Percentiles rank a stretch among this genome's conserved stretches.
These are phyloP conservation scores for Chaetoscypha palmicola DNA, from an alignment of 2,329 filamentous ascomycete genomes.

Conservation along the genomic window DNA sequence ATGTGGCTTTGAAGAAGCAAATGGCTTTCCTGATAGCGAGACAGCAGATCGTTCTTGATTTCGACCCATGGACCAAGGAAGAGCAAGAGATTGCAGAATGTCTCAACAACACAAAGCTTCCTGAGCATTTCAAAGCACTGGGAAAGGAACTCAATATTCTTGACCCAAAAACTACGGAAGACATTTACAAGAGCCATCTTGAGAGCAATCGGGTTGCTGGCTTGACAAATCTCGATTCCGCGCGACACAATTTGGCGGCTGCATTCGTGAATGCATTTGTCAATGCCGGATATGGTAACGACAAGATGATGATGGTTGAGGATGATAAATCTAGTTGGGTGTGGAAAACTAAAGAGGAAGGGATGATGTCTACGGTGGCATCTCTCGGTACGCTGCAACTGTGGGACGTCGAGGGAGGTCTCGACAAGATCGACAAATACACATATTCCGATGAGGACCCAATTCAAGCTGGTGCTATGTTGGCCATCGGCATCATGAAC, in stretches of 20 bases:
- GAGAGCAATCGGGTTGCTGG: slow-evolving; percentile 91
- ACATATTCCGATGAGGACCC: slow-evolving; percentile 76
- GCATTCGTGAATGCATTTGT: slow-evolving; percentile 96
- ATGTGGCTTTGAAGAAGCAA: slow-evolving; percentile 82
- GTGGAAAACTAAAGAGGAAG: slow-evolving; percentile 98
- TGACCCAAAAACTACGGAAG: slow-evolving; percentile 93
- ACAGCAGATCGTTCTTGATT: slow-evolving; percentile 78
- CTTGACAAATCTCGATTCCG: slow-evolving; percentile 91
- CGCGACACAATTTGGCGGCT: slow-evolving; percentile 89
- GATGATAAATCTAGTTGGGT: slow-evolving; percentile 90
- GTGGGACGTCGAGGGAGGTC: slow-evolving; percentile 87
- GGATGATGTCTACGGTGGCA: slow-evolving; percentile 93
- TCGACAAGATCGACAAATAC: slow-evolving; percentile 93
- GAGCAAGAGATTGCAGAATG: slow-evolving; percentile 73
- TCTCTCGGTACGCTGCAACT: slow-evolving; percentile 86
- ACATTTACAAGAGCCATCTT: slow-evolving; percentile 98
- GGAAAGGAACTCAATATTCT: slow-evolving; percentile 95
- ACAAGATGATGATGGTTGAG: slow-evolving; percentile 95
- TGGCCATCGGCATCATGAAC: slow-evolving; percentile 94
- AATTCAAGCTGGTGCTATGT: slow-evolving; percentile 84
- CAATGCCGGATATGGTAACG: slow-evolving; percentile 89
- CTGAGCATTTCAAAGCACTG: slow-evolving; percentile 87
- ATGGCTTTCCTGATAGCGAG: slow-evolving; percentile 88
- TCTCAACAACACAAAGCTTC: slow-evolving; percentile 77
- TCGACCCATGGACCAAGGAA: slow-evolving; percentile 56